Evolutionary conservation across 2,329 filamentous ascomycete genomes (phyloP), one percentile per base, ranked within the genome.

Genomic region (Calcarisporium arbuscula): DNA sequence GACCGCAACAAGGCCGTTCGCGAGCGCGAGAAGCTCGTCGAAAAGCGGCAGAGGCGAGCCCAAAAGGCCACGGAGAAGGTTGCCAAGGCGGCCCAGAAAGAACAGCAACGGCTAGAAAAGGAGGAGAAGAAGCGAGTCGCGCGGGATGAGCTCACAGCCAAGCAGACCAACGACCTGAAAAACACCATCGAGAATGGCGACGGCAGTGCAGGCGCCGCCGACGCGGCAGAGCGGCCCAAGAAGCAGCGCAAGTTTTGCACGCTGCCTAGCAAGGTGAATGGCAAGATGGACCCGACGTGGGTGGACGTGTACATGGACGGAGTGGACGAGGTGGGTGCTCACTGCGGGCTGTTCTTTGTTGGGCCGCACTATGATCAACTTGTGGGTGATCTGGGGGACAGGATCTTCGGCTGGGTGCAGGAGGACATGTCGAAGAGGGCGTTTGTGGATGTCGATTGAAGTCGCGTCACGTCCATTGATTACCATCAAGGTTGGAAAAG

Each of bases 251-350:
- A 85, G 50, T 95, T 95, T 57, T 92, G 87, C 60, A 77, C 80
- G 47, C 60, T 90, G 4, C 86, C 83, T 0, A 59, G 66, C 15
- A 67, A 65, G 37, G 61, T 57, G 9, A 54, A 67, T 34, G 78
- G 77, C 6, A 63, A 67, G 40, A 62, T 68, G 28, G 86, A 94
- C 53, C 63, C 72, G 5, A 75, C 80, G 12, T 95, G 89, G 88
- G 65, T 88, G 1, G 70, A 80, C 28, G 74, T 95, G 4, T 80
- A 79, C 49, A 92, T 95, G 84, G 73, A 82, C 38, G 80, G 78
- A 34, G 78, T 92, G 41, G 88, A 94, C 52, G 85, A 94, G 57
- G 83, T 94, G 1, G 80, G 77, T 6, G 89, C 88, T 8, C 88
- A 94, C 54, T 90, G 85, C 42, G 81, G 83, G 1, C 63, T 95